Percentiles rank a stretch among this genome's conserved stretches.
These are phyloP conservation scores for Fusarium sterilihyphosum DNA, from an alignment of 2,329 filamentous ascomycete species.

Conservation along the genomic window DNA sequence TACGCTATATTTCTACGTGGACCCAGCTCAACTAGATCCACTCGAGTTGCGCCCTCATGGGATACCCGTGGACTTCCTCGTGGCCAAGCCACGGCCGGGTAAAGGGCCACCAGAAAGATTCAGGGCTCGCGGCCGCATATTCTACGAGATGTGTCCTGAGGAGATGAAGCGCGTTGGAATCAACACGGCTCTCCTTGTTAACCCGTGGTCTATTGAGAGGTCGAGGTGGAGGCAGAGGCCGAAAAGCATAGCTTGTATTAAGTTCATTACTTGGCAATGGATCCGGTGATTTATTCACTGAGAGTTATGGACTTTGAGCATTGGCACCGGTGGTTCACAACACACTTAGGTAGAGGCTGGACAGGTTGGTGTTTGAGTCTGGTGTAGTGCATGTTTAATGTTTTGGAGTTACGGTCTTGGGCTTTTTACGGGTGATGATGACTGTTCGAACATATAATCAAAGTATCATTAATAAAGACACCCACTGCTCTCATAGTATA, in stretches of 20 bases:
- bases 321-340: neutral
- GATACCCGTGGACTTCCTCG: neutral
- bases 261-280: neutral
- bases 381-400: neutral
- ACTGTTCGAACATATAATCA: neutral
- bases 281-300: neutral
- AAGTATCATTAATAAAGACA: neutral
- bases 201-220: too few species aligned
- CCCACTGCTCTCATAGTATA: too few species aligned
- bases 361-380: neutral
- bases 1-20: neutral
- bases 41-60: accelerated
- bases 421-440: too few species aligned
- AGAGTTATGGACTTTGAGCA: neutral
- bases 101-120: accelerated
- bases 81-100: accelerated
- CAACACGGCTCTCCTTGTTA: neutral
- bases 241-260: neutral
- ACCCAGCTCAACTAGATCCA: neutral
- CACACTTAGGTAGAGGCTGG: neutral
- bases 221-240: neutral
- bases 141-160: neutral
- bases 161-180: neutral
- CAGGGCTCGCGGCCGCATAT: neutral
- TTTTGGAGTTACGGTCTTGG: neutral